These are phyloP conservation scores for Xylaria bambusicola DNA, from an alignment of 495 filamentous ascomycete species.

Conservation along the genomic window DNA sequence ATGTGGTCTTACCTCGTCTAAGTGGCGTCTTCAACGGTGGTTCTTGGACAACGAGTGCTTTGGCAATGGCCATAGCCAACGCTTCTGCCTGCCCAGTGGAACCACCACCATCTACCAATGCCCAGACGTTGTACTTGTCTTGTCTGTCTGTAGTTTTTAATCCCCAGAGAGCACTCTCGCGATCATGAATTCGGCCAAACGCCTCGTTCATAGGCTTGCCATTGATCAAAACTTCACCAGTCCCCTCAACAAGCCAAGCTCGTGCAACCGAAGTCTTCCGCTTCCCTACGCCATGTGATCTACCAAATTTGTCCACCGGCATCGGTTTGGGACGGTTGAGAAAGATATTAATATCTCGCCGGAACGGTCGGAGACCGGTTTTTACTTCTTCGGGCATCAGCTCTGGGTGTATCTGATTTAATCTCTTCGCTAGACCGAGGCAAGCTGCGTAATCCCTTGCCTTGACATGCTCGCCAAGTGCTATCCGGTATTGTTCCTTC, in stretches of 20 bases:
- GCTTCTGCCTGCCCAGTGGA: conserved; percentile 95
- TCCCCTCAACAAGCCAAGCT: conserved; percentile 86
- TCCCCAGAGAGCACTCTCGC: conserved; percentile 92
- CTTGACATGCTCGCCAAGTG: conserved; percentile 74
- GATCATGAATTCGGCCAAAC: conserved; percentile 88
- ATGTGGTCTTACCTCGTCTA: conserved; percentile 72
- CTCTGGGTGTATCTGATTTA: conserved; percentile 83
- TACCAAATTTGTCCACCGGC: conserved; percentile 70
- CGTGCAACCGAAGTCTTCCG: conserved; percentile 83
- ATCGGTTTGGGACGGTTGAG: conserved; percentile 56
- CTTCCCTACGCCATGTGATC: conserved; percentile 75
- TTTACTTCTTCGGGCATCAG: conserved; percentile 71
- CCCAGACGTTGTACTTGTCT: conserved; percentile 98
- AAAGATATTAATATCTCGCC: conserved; percentile 72
- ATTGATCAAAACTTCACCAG: conserved; percentile 87
- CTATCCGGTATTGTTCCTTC: conserved; percentile 70
- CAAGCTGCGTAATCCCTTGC: conserved; percentile 77
- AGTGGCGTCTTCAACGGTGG: conserved; percentile 84
- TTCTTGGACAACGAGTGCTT: conserved; percentile 86
- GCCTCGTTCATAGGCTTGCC: conserved; percentile 74
- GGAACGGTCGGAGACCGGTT: conserved; percentile 65
- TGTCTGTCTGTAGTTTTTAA: conserved; percentile 77
- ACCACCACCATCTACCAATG: conserved; percentile 77
- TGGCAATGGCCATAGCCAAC: conserved; percentile 86
- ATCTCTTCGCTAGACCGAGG: conserved; percentile 69